A percentile compares a stretch with the other conserved stretches of the same genome.
Conservation (phyloP, 805 yeast genomes). For the Maudiozyma saulgeensis region DNA sequence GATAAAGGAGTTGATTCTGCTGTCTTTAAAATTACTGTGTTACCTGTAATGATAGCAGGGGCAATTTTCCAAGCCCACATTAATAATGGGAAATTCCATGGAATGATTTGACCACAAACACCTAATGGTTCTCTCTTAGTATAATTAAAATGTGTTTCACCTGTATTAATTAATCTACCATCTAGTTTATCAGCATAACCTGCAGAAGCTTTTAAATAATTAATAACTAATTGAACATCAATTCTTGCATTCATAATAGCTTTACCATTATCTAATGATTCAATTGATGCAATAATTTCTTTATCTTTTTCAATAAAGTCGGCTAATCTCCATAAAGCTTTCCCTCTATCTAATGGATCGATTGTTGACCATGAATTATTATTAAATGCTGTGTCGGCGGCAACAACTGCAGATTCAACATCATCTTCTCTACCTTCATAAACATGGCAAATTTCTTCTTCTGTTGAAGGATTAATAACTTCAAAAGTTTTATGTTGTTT, state of each 20-base stretch:
- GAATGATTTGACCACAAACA: slow-evolving; percentile 81
- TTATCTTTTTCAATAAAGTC: slow-evolving; percentile 67
- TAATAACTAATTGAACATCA: slow-evolving; percentile 63
- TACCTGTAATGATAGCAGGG: slow-evolving; percentile 81
- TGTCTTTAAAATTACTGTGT: slow-evolving; percentile 75
- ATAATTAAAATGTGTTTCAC: slow-evolving; percentile 51
- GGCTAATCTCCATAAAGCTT: slow-evolving; percentile 59
- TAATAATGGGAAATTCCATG: slow-evolving; percentile 89
- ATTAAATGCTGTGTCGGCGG: slow-evolving; percentile 72
- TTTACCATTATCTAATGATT: slow-evolving; percentile 86
- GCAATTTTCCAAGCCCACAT: slow-evolving; percentile 84
- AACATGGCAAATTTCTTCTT: slow-evolving; percentile 56
- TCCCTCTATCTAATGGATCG: slow-evolving; percentile 59
- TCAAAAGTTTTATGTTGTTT: slow-evolving; percentile 50
- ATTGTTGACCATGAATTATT: slow-evolving; percentile 53
- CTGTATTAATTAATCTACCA: slow-evolving; percentile 54
- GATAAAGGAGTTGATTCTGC: slow-evolving; percentile 84
- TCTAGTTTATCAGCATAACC: slow-evolving; percentile 67
- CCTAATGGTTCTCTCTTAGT: slow-evolving; percentile 77
- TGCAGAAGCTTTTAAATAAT: slow-evolving; percentile 74
- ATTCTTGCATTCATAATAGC: slow-evolving; percentile 62
- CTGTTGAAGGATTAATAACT: slow-evolving; percentile 60
- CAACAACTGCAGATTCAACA: slow-evolving; percentile 74
- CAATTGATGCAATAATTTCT: slow-evolving; percentile 70
- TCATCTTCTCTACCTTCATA: slow-evolving; percentile 64